Conservation (phyloP, 345 rosid genomes). For the Moricandia moricandioides region DNA sequence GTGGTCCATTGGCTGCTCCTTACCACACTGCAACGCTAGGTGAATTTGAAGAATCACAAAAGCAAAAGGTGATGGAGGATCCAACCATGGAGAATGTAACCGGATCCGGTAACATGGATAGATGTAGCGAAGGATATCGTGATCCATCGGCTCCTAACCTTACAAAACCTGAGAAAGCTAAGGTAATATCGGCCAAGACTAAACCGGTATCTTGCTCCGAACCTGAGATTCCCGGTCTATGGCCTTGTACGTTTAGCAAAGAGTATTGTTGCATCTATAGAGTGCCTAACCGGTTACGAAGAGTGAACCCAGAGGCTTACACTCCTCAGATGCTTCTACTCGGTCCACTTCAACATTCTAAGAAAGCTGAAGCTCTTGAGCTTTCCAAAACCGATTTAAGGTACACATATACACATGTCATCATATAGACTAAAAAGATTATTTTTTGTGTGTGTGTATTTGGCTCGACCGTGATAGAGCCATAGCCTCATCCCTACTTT, state of each 20-base stretch:
- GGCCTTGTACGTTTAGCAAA: conserved; percentile 12
- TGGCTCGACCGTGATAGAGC: too few species aligned
- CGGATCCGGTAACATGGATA: background rate
- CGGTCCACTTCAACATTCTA: conserved; percentile 34
- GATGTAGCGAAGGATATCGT: conserved; percentile 19
- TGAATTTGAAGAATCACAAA: background rate
- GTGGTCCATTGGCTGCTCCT: background rate
- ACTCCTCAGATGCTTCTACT: conserved; percentile 34
- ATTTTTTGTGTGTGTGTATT: too few species aligned
- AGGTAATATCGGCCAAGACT: background rate
- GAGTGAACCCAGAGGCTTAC: conserved; percentile 34
- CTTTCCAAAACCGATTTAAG: conserved; percentile 21
- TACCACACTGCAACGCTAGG: background rate
- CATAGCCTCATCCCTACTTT: too few species aligned
- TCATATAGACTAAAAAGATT: background rate
- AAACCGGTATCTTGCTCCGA: background rate
- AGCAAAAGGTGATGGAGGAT: background rate
- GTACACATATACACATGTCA: background rate
- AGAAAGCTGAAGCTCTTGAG: conserved; percentile 19
- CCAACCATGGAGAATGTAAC: background rate
- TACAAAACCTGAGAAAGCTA: conserved; percentile 5
- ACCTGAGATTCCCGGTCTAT: conserved; percentile 15
- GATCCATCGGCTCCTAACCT: background rate
- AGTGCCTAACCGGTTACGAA: conserved; percentile 20
- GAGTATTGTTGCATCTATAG: conserved; percentile 32